A percentile compares a stretch with the other conserved stretches of the same genome.
Evolutionary conservation across 257 asterid genomes (phyloP).

Genomic region (Jacaranda copaia): DNA sequence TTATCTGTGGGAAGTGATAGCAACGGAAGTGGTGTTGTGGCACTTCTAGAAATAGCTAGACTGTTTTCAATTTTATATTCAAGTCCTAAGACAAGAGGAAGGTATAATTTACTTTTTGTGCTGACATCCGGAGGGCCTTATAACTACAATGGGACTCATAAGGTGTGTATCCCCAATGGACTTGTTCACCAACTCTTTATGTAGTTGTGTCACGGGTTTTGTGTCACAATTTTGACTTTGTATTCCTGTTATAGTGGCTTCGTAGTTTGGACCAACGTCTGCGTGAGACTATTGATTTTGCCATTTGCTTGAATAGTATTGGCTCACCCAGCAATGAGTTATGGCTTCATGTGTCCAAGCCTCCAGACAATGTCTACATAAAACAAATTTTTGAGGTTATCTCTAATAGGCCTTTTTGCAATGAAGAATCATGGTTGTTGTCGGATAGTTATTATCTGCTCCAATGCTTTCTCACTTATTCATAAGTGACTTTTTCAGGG

Average conservation of each 20-base stretch:
- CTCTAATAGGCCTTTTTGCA: conserved; percentile 18
- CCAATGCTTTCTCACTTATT: conserved; percentile 35
- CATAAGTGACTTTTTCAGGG: conserved; percentile 60
- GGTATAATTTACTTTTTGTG: conserved; percentile 82
- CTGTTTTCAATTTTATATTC: conserved; percentile 87
- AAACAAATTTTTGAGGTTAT: conserved; percentile 91
- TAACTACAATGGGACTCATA: conserved; percentile 86
- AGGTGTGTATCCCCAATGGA: conserved; percentile 54
- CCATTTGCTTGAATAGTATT: conserved; percentile 93
- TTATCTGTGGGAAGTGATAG: conserved; percentile 95
- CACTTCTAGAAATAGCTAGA: conserved; percentile 93
- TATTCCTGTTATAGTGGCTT: conserved; percentile 75
- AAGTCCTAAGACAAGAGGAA: conserved; percentile 90
- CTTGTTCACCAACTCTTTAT: conserved; percentile 13
- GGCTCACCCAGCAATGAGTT: conserved; percentile 68
- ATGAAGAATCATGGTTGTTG: neutral
- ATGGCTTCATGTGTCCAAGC: conserved; percentile 91
- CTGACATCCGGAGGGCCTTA: conserved; percentile 98
- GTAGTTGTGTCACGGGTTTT: neutral
- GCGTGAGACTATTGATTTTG: conserved; percentile 92
- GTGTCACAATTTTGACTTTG: conserved; percentile 41
- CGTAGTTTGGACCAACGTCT: conserved; percentile 85
- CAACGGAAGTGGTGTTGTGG: conserved; percentile 92
- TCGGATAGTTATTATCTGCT: conserved; percentile 24
- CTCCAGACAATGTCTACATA: conserved; percentile 82